Conservation (phyloP, 1,139 yeast genomes). For the Spathaspora sp. region DNA sequence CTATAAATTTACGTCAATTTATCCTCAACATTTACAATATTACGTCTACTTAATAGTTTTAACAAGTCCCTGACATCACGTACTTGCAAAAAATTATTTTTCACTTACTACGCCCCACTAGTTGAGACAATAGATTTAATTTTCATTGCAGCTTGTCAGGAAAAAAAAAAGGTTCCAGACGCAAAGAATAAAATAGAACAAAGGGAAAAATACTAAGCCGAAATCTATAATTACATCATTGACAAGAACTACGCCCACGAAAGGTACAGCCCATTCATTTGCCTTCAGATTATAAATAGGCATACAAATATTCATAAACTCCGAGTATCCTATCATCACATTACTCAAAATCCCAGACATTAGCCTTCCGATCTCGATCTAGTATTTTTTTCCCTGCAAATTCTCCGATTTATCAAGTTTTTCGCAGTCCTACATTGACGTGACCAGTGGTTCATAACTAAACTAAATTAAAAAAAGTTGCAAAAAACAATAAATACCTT, state of each 20-base stretch:
- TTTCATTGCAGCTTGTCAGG: neutral
- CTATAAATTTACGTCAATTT: neutral
- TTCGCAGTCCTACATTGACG: neutral
- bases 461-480: neutral
- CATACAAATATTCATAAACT: neutral
- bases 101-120: neutral
- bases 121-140: neutral
- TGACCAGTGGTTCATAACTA: neutral
- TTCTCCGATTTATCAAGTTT: neutral
- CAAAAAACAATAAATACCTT: neutral
- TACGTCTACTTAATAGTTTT: neutral
- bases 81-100: neutral
- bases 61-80: neutral
- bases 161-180: slow-evolving; percentile 1
- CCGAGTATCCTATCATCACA: neutral
- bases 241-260: neutral
- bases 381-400: neutral
- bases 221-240: neutral
- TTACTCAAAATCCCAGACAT: neutral
- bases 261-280: neutral
- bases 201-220: neutral
- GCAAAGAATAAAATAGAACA: neutral
- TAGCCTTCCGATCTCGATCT: neutral
- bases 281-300: neutral
- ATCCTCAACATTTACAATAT: neutral